These are phyloP conservation scores for Rhizophagus clarus DNA, from an alignment of 192 early-diverging fungal species.

Conservation along the genomic window DNA sequence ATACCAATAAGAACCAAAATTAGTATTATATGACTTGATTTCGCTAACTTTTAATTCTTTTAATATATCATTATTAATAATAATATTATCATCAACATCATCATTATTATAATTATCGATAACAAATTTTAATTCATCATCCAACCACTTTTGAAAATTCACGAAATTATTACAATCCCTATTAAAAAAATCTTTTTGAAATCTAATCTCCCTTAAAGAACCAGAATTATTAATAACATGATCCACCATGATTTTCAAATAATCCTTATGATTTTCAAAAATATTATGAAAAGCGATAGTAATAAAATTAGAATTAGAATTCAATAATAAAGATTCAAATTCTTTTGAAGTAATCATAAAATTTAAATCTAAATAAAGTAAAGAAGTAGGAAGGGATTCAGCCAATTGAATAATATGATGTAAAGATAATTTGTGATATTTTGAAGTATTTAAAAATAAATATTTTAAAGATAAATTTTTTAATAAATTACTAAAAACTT, in stretches of 20 bases:
- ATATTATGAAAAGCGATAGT: background rate
- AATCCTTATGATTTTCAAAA: background rate
- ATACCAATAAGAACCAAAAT: background rate
- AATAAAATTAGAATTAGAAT: background rate
- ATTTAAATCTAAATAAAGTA: background rate
- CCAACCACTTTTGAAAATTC: background rate
- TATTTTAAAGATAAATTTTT: background rate
- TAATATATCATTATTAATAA: background rate
- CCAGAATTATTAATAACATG: background rate
- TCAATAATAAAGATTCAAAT: background rate
- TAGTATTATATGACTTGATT: background rate
- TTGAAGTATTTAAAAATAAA: background rate
- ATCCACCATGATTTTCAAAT: background rate
- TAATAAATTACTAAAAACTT: background rate
- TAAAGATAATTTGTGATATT: background rate
- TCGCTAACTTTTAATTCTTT: background rate
- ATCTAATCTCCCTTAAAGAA: background rate
- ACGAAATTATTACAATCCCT: background rate
- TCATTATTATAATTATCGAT: background rate
- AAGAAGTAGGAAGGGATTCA: background rate
- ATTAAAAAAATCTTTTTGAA: background rate
- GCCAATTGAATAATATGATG: background rate
- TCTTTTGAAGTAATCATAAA: background rate
- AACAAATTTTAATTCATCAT: background rate
- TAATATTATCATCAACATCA: background rate